These are phyloP conservation scores for Thielaviopsis punctulata DNA, from an alignment of 2,329 filamentous ascomycete species.

Conservation along the genomic window DNA sequence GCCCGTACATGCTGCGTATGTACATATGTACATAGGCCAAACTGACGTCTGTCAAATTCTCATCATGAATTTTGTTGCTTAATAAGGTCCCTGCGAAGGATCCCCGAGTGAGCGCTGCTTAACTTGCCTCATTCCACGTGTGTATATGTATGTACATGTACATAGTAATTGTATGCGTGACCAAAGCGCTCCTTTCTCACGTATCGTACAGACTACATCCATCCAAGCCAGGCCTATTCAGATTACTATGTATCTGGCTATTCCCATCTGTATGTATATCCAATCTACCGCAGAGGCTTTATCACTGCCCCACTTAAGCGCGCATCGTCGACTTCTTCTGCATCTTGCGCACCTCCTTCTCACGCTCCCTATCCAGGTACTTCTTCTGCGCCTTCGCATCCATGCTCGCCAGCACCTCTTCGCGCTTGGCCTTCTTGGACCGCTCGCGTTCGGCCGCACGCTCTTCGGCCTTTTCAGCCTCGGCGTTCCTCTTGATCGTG, in stretches of 20 bases:
- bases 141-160: too few species aligned
- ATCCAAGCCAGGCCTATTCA: neutral
- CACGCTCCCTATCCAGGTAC: slow-evolving; percentile 64
- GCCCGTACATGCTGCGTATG: neutral
- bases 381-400: slow-evolving; percentile 75
- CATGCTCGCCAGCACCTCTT: slow-evolving; percentile 59
- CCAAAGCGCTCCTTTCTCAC: neutral
- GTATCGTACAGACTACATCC: neutral
- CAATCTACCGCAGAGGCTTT: neutral
- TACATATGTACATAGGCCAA: too few species aligned
- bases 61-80: neutral
- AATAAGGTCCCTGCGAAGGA: too few species aligned
- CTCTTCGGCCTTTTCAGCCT: slow-evolving; percentile 70
- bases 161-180: too few species aligned
- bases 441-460: slow-evolving; percentile 53
- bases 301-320: slow-evolving; percentile 20
- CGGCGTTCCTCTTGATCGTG: slow-evolving; percentile 62
- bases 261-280: neutral
- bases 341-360: slow-evolving; percentile 47
- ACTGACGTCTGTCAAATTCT: neutral
- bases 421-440: slow-evolving; percentile 77
- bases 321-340: slow-evolving; percentile 38
- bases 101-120: too few species aligned
- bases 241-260: neutral
- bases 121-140: too few species aligned